phyloP scores from a whole-genome alignment of 805 yeast species.

The Maudiozyma bulderi region DNA sequence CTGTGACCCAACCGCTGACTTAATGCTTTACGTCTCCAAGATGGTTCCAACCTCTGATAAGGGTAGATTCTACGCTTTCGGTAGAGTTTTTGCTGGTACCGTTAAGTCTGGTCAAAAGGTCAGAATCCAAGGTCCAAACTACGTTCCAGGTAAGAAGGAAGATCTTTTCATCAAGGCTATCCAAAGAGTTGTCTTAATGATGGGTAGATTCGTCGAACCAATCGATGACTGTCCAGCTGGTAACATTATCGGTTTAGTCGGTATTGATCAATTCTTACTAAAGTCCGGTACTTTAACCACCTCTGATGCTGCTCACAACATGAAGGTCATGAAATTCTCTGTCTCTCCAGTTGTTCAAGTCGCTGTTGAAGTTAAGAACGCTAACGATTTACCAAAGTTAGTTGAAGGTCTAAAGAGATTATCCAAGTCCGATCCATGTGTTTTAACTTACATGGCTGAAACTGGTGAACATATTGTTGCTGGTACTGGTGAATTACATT shows the following conservation, averaged over 20 bases:
- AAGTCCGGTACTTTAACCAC: slow-evolving; percentile 99
- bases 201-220: slow-evolving; percentile 98
- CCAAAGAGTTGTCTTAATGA: slow-evolving; percentile 99
- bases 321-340: slow-evolving; percentile 99
- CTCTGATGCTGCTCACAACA: slow-evolving; percentile 93
- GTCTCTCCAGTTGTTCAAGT: slow-evolving; percentile 99
- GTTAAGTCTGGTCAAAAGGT: slow-evolving; percentile 98
- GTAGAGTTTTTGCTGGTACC: slow-evolving; percentile 99
- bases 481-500: slow-evolving; percentile 99
- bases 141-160: slow-evolving; percentile 95
- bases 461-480: slow-evolving; percentile 99
- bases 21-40: slow-evolving; percentile 99
- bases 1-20: slow-evolving; percentile 97
- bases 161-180: slow-evolving; percentile 94
- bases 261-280: slow-evolving; percentile 99
- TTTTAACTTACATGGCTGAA: slow-evolving; percentile 73
- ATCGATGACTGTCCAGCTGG: slow-evolving; percentile 99
- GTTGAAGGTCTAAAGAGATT: slow-evolving; percentile 99
- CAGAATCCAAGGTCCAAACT: slow-evolving; percentile 99
- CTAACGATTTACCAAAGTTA: slow-evolving; percentile 97
- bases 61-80: slow-evolving; percentile 99
- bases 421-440: slow-evolving; percentile 99
- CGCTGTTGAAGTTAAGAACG: slow-evolving; percentile 99
- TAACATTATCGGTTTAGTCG: slow-evolving; percentile 99
- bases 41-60: slow-evolving; percentile 99